Evolutionary conservation across 2,329 filamentous ascomycete species (phyloP), one percentile per base, ranked within the genome.

Genomic region (Dactylonectria estremocensis): DNA sequence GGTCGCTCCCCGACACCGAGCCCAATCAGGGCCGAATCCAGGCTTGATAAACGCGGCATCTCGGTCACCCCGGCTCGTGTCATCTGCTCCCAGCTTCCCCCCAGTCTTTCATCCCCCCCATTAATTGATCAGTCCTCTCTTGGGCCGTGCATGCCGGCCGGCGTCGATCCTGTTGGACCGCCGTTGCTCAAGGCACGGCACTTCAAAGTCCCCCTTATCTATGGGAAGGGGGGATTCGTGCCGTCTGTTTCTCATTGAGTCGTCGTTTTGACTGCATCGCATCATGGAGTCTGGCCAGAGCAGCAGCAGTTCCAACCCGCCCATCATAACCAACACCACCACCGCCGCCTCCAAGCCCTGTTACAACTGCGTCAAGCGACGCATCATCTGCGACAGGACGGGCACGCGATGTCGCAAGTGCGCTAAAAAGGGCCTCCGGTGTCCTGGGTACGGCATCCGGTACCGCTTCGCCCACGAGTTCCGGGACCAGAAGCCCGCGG

Each of bases 321-420:
- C 40, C 24, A 28, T 28, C 24, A 28, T 28, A 4, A 28, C 24
- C 24, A 28, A 4, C 24, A 28, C 4, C 24, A 28, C 24, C 24
- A 28, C 24, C 40, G 14, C 40, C 37, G 37, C 55, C 61, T 43
- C 61, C 7, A 66, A 68, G 45, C 46, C 61, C 24, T 69, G 67
- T 52, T 69, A 64, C 67, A 63, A 69, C 60, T 67, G 67, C 46
- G 61, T 66, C 56, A 64, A 67, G 64, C 59, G 67, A 22, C 64
- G 59, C 54, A 66, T 66, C 49, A 52, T 54, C 52, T 68, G 63
- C 66, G 66, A 68, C 62, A 57, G 43, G 53, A 62, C 66, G 31
- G 62, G 57, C 50, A 60, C 46, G n/a, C 54, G 53, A 37, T 67
- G 63, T 31, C 56, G 56, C 35, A 68, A 68, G 61, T 66, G 65